Evolutionary conservation across 495 filamentous ascomycete genomes (phyloP), one percentile per base, ranked within the genome.

Genomic region (Amphirosellinia nigrospora): DNA sequence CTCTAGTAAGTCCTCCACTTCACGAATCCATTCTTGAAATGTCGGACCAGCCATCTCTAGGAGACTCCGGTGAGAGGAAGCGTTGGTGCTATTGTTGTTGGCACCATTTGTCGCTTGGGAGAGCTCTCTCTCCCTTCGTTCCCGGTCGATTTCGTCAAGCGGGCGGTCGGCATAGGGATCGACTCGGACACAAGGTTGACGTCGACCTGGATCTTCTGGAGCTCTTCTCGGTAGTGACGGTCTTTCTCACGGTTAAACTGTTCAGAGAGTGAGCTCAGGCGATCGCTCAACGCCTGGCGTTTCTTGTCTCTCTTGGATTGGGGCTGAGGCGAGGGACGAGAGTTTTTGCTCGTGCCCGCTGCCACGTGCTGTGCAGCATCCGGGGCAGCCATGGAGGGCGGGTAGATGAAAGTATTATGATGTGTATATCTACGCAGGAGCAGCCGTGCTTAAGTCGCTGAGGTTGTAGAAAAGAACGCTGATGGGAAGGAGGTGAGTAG

Each of bases 241-340:
- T 97, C 93, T 62, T 92, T 89, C 76, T 97, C 93, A 65, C 91
- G 89, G 66, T 87, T 86, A 82, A 97, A 94, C 70, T 89, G 88
- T 61, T 87, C 87, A 30, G 89, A 89, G 72, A 98, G 87, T 55
- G 90, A 86, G 23, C 85, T 83, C 30, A 97, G 86, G 39, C 90
- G 89, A 45, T 97, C 94, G 36, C 88, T 85, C 63, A 98, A 86
- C 61, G 88, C 85, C 68, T 91, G 91, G 64, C 94, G 90, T 69
- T 92, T 89, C 77, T 97, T 96, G 83, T 98, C 94, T 74, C 93
- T 88, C 84, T 99, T 99, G 4, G 94, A 93, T 38, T 84, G 83
- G 67, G 86, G 79, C 61, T 82, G 83, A 21, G 82, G 78, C 32
- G 77, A 75, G n/a, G 46, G 41, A 19, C 76, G 76, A 60, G 55